Evolutionary conservation across 2,329 filamentous ascomycete genomes (phyloP), one percentile per base, ranked within the genome.

Genomic region (Colletotrichum noveboracense): DNA sequence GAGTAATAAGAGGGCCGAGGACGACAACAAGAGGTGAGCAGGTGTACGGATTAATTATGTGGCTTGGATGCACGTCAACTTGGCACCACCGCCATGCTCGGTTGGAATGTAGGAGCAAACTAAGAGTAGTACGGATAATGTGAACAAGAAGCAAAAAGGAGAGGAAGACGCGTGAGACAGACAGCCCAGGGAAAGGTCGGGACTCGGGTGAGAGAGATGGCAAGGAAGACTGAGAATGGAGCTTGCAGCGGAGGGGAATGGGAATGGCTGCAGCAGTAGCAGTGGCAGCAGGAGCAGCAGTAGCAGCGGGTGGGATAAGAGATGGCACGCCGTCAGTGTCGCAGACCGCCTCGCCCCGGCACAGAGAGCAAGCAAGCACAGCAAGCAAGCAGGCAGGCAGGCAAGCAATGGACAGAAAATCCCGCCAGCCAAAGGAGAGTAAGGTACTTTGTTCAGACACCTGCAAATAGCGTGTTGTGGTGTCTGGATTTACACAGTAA

Each of bases 1-100:
- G 58, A 48, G 58, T 73, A 64, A 73, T 75, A 73, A 75, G 73
- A 75, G 73, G 73, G 73, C 58, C 64, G 64, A 72, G 38, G 48
- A 58, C 70, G 64, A 73, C 38, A 73, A 24, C 38, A 38, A 28
- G 60, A 58, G 65, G 66, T 65, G 56, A 75, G 67, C 56, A 73
- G 64, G 58, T 61, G 69, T 67, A 73, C 62, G 43, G 64, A 58
- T 73, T 73, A 73, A 75, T 75, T 75, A 75, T 75, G 73, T 75
- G 70, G 73, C 73, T 75, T 75, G 13, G 62, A 52, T 75, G 55
- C 72, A 72, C 72, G 61, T 66, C 64, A 73, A 64, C 56, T 28
- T 60, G 70, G 70, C 73, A 66, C 70, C 64, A 73, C 56, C 62
- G 62, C 64, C 64, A 64, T 67, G 26, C 62, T 43, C 73, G 56